phyloP scores from a whole-genome alignment of 495 filamentous ascomycete genomes.

The Lindgomyces ingoldianus region DNA sequence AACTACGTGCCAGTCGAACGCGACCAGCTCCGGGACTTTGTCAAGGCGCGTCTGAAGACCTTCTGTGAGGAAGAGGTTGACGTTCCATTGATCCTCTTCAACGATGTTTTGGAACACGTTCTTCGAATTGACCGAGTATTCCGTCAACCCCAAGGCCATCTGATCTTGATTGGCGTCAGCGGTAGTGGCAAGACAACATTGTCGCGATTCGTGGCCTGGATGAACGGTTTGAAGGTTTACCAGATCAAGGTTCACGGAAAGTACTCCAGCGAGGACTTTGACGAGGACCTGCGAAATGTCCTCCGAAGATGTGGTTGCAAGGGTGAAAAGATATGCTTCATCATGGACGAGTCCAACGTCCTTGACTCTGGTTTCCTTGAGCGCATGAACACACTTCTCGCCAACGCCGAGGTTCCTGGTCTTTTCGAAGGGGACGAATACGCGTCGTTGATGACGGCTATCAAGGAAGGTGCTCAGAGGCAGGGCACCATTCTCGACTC shows the following conservation, averaged over 20 bases:
- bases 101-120: constrained; percentile 97
- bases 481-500: constrained; percentile 94
- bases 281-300: constrained; percentile 93
- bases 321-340: constrained; percentile 99
- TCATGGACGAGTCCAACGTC: constrained; percentile 99
- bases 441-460: constrained; percentile 94
- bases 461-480: constrained; percentile 95
- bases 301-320: constrained; percentile 93
- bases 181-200: constrained; percentile 98
- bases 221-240: constrained; percentile 98
- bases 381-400: constrained; percentile 97
- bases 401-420: constrained; percentile 96
- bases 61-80: constrained; percentile 99
- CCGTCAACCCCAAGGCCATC: constrained; percentile 94
- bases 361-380: constrained; percentile 98
- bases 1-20: constrained; percentile 96
- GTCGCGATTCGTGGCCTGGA: constrained; percentile 98
- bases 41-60: constrained; percentile 93
- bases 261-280: constrained; percentile 97
- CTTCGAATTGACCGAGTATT: constrained; percentile 98
- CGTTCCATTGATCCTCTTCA: constrained; percentile 94
- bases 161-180: constrained; percentile 97
- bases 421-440: constrained; percentile 98
- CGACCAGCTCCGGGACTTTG: constrained; percentile 90
- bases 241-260: constrained; percentile 99